A percentile compares a stretch with the other conserved stretches of the same genome.
Conservation (phyloP, 768 basidiomycete genomes). For the Mycena epipterygia region DNA sequence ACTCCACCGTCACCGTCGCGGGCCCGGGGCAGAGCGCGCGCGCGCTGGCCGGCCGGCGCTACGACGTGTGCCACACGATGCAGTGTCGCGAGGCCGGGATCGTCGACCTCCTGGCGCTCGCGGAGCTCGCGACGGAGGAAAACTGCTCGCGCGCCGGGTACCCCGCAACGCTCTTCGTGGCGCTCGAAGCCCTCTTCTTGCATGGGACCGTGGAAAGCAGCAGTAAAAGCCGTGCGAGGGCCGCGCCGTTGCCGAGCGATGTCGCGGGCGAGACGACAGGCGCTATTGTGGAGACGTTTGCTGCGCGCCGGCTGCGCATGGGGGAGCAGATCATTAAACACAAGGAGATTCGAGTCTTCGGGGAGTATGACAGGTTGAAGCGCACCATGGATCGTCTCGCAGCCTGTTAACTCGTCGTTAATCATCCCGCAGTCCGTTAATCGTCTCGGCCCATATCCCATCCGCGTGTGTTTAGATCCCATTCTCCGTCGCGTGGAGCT, state of each 20-base stretch:
- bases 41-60: not conserved
- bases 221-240: not conserved
- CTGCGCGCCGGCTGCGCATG: not conserved
- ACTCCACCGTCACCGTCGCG: not conserved
- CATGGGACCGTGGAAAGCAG: not conserved
- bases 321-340: not conserved
- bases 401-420: too few species aligned
- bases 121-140: not conserved
- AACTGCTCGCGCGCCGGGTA: not conserved
- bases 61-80: not conserved
- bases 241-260: not conserved
- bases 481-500: too few species aligned
- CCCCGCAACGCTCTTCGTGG: conserved; percentile 2
- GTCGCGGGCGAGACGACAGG: not conserved
- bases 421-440: too few species aligned
- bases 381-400: too few species aligned
- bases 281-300: not conserved
- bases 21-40: not conserved
- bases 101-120: conserved; percentile 2
- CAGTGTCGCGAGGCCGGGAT: not conserved
- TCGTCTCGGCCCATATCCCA: too few species aligned
- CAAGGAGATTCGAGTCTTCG: too few species aligned
- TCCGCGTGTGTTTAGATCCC: too few species aligned
- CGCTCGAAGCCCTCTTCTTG: not conserved
- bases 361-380: too few species aligned